Evolutionary conservation across 2,329 filamentous ascomycete genomes (phyloP), one percentile per base, ranked within the genome.

Genomic region (Exophiala sideris): DNA sequence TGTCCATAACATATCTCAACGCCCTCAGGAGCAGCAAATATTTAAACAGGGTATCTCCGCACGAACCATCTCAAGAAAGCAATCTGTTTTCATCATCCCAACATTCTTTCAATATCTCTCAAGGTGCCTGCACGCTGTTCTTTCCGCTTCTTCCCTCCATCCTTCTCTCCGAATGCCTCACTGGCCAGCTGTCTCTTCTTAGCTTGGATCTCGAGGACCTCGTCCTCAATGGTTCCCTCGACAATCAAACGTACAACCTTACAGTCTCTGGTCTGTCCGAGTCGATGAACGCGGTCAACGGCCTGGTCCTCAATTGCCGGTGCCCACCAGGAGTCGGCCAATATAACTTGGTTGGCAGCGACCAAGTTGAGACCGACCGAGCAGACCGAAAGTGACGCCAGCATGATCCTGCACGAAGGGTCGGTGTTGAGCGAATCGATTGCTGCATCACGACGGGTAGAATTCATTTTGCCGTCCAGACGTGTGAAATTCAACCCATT

Each of bases 221-320:
- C 78, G 68, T 95, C 88, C 69, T 96, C 91, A 4, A 96, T 84
- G 6, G 82, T 88, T 1, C 78, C 81, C 63, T 95, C 87, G 73
- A 95, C 87, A 1, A 96, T 82, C 8, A 96, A 75, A 44, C 90
- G 78, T 77, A 89, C 94, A 1, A 95, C 85, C 1, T 83, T 91
- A 0, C 87, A 91, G 57, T 85, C 80, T 35, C 87, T 81, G 59
- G 80, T 91, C 73, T 96, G 91, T 0, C 91, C 91, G 0, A 96
- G 77, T 0, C 91, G 81, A 67, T 96, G 89, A 5, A 96, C 90
- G 3, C 91, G 86, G 67, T 96, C 91, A 2, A 95, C 80, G 3
- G 91, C 91, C 68, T 96, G 91, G 62, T 95, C 90, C 70, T 96
- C 91, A 51, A 96, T 94, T 1, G 90, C 90, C 0, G 91, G 91